phyloP scores from a whole-genome alignment of 108 stramenopile species.

The Chaetoceros muelleri region DNA sequence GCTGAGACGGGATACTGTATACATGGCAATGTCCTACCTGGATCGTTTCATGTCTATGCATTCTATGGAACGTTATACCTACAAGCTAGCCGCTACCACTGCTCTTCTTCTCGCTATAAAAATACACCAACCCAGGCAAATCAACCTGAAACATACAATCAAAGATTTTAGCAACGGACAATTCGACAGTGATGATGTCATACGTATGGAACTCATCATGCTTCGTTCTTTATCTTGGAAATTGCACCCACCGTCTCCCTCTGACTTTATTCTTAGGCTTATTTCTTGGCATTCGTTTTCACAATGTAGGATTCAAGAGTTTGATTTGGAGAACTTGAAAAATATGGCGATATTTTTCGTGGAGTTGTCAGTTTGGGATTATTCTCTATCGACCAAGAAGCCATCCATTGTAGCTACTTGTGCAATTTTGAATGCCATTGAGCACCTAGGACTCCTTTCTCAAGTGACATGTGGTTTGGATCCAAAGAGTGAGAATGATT shows the following conservation, averaged over 20 bases:
- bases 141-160: neutral
- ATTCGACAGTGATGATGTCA: neutral
- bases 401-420: slow-evolving; percentile 4
- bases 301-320: neutral
- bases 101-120: slow-evolving; percentile 61
- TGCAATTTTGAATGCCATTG: slow-evolving; percentile 8
- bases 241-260: neutral
- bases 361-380: slow-evolving; percentile 2
- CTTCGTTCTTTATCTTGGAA: neutral
- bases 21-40: slow-evolving; percentile 36
- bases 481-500: too few species aligned
- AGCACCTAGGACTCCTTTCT: too few species aligned
- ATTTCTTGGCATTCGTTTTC: neutral
- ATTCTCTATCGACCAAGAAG: slow-evolving; percentile 1
- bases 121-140: slow-evolving; percentile 27
- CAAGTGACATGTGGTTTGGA: too few species aligned
- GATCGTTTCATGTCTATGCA: slow-evolving; percentile 36
- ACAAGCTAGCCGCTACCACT: slow-evolving; percentile 57
- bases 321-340: neutral
- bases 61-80: slow-evolving; percentile 14
- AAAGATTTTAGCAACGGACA: neutral
- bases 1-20: slow-evolving; percentile 47
- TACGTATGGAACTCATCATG: neutral
- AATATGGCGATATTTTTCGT: slow-evolving; percentile 2
- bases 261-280: neutral